Percentiles rank a stretch among this genome's conserved stretches.
Evolutionary conservation across 768 basidiomycete species (phyloP).

Genomic region (Agrocybe praecox): DNA sequence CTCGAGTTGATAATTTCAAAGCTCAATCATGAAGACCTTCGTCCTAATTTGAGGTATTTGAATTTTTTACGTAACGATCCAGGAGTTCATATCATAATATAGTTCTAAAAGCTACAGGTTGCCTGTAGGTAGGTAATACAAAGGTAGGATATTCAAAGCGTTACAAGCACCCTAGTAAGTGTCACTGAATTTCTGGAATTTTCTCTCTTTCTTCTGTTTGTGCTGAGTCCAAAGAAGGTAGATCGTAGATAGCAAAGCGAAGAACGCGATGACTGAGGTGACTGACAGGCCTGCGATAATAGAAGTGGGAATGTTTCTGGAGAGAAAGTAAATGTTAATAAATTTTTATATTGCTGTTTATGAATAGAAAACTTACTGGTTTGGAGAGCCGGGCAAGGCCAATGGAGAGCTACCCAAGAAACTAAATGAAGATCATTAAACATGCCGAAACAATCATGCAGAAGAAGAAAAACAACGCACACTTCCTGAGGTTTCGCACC

Average conservation of each 20-base stretch:
- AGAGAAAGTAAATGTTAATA: neutral
- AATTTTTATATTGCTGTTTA: too few relatives aligned
- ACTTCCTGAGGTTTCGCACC: constrained; percentile 11
- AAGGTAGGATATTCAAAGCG: too few relatives aligned
- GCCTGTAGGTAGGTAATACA: too few relatives aligned
- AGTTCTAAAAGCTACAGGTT: too few relatives aligned
- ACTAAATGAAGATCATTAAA: neutral
- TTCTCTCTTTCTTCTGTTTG: constrained; percentile 7
- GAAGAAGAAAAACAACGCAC: neutral
- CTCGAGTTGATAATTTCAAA: too few relatives aligned
- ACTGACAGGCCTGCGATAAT: constrained; percentile 14
- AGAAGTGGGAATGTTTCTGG: constrained; percentile 11
- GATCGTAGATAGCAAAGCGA: constrained; percentile 6
- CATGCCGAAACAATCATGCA: neutral
- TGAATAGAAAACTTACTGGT: constrained; percentile 4
- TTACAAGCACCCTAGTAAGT: too few relatives aligned
- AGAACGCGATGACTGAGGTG: constrained; percentile 11
- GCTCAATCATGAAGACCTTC: too few relatives aligned
- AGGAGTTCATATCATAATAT: too few relatives aligned
- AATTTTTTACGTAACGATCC: too few relatives aligned
- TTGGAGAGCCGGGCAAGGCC: neutral
- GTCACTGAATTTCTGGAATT: constrained; percentile 1
- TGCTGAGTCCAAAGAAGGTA: constrained; percentile 9
- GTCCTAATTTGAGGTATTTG: too few relatives aligned
- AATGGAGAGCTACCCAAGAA: neutral